A percentile compares a stretch with the other conserved stretches of the same genome.
These are phyloP conservation scores for Selenicereus undatus DNA, from an alignment of 148 eudicot species.

Conservation along the genomic window DNA sequence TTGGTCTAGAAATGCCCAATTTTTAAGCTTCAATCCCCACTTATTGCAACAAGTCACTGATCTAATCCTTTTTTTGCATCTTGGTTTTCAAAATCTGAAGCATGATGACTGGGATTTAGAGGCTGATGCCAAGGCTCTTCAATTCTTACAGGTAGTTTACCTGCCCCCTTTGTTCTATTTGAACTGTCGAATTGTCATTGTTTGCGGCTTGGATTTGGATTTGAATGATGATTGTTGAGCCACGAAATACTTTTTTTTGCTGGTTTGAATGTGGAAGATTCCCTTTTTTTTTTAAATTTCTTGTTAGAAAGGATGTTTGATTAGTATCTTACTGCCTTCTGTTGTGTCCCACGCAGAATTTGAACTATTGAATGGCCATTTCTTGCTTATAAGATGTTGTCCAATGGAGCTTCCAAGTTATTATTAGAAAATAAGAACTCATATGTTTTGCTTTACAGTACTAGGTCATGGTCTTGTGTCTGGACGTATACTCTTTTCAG, in stretches of 20 bases:
- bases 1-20: background rate
- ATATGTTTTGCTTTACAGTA: no score
- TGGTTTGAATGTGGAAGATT: no score
- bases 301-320: background rate
- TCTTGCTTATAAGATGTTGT: background rate
- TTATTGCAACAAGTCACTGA: background rate
- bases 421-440: background rate
- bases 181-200: background rate
- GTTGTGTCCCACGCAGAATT: background rate
- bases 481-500: background rate
- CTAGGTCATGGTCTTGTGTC: background rate
- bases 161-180: background rate
- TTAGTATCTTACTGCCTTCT: background rate
- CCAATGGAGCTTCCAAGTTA: background rate
- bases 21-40: background rate
- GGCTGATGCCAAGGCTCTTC: slow-evolving; percentile 75
- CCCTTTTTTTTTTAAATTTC: no score
- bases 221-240: background rate
- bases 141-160: slow-evolving; percentile 47
- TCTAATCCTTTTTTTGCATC: background rate
- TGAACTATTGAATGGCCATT: background rate
- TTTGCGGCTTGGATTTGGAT: background rate
- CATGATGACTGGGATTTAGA: slow-evolving; percentile 71
- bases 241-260: background rate
- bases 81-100: slow-evolving; percentile 30